Conservation (phyloP, 2,329 filamentous ascomycete species). For the Ophiocordyceps camponoti-leonardi region DNA sequence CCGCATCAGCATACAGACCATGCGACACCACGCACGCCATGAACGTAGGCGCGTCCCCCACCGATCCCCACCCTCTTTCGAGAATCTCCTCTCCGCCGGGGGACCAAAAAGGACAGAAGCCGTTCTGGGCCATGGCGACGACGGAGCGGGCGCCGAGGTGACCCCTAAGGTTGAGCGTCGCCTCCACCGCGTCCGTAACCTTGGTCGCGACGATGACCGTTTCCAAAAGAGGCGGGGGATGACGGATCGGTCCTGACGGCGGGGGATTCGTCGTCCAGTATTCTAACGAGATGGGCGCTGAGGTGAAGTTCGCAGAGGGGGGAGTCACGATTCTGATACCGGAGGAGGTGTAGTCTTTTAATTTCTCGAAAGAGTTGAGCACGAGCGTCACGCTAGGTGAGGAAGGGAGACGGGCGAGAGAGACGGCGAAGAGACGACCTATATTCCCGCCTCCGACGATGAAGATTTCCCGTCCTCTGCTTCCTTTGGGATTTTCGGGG, state of each 20-base stretch:
- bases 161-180: conserved; percentile 37
- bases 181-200: conserved; percentile 46
- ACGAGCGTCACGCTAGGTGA: conserved; percentile 65
- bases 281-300: too few relatives aligned
- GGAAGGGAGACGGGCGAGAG: conserved; percentile 39
- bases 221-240: conserved; percentile 35
- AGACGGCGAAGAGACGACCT: conserved; percentile 40
- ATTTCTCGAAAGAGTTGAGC: too few relatives aligned
- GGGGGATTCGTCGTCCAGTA: conserved; percentile 27
- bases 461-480: too few relatives aligned
- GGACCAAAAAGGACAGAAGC: conserved; percentile 54
- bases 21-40: conserved; percentile 48
- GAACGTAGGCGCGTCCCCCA: conserved; percentile 41
- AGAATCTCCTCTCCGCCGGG: conserved; percentile 19
- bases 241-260: neutral
- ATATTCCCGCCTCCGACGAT: conserved; percentile 52
- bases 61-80: neutral
- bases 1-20: conserved; percentile 27
- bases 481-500: too few relatives aligned
- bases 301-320: too few relatives aligned
- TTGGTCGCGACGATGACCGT: conserved; percentile 72
- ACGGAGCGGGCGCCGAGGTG: conserved; percentile 50
- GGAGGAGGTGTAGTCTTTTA: too few relatives aligned
- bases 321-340: too few relatives aligned
- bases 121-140: conserved; percentile 75